Evolutionary conservation across 202 grass and related monocot species (phyloP), one percentile per base, ranked within the genome.

Genomic region (Panicum virgatum): DNA sequence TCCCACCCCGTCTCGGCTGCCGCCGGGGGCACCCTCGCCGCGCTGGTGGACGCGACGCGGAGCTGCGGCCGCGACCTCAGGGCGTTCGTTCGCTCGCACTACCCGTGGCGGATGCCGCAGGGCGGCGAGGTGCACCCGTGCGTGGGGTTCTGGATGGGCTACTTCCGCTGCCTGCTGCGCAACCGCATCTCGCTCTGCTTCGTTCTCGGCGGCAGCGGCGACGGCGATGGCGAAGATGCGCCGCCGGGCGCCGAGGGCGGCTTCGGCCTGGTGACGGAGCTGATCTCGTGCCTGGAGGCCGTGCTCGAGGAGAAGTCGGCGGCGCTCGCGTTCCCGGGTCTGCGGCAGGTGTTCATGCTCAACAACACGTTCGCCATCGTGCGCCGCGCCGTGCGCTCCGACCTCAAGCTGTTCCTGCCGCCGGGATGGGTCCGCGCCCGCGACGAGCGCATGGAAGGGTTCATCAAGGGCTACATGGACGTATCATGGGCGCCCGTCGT

Each of bases 261-360:
- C 6, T 1, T 76, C 0, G 9, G 81, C 61, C 42, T 89, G 5
- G 37, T 89, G 26, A 9, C 5, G 15, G 82, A 63, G 53, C 76
- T 89, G 2, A 70, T 89, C 34, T 53, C 70, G 2, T 69, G 70
- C 62, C 37, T 89, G 70, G 87, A 85, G 30, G 16, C 44, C n/a
- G 22, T 85, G 82, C 63, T 89, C 3, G 82, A 89, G 46, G 82
- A 89, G 37, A 76, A 76, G 56, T 85, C 87, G 2, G 15, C 26
- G 3, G 37, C 5, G 45, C 71, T 85, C 2, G 82, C 77, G 5
- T 81, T 81, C n/a, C 77, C 87, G 12, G 82, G 82, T 53, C 76
- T 85, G 36, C 74, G 63, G 10, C 77, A 89, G 37, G 65, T 89
- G 62, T 89, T 89, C 71, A 85, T 85, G 87, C 87, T 89, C 3